Base-by-base conservation (phyloP, 2,329 filamentous ascomycete species). In the Huntiella moniliformis region DNA sequence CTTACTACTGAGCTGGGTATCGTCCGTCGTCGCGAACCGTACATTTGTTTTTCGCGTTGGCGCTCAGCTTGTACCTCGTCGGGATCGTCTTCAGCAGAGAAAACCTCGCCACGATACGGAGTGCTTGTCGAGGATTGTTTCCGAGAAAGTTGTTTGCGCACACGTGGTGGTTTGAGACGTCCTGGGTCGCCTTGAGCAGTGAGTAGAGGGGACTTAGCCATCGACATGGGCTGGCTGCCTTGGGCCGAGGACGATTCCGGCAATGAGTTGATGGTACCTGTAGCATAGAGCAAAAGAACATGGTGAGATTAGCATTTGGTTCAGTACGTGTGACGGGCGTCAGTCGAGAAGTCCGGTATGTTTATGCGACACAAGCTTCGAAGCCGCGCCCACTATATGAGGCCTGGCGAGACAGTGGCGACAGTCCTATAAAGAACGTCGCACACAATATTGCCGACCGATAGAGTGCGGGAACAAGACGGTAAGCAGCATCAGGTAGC, bases 21-120 rank as follows among this genome's bases (percentile, higher is more conserved):
- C 2, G 56, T 54, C 28, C 61, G 56, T 31, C 63, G 63, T 32
- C 61, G 61, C 12, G 55, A 54, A 32, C 54, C 51, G 36, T 57
- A 56, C 16, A 53, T 54, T 47, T 58, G 56, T 34, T 56, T 54
- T 11, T 54, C 57, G 5, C 58, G 60, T 48, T 73, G 65, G 51
- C 71, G 63, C 55, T 86, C 82, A 51, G 74, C 73, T 56, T 83
- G 78, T 15, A 94, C 76, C 60, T 95, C 88, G 52, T 76, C 71
- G 17, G 77, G 67, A 56, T 85, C 86, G 59, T 96, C 88, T 57
- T 96, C 87, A 41, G 84, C 84, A 0, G 87, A 95, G 63, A 93
- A 96, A 50, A 88, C 70, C 51, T 82, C 82, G 28, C 87, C 83
- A 45, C 84, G 79, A 57, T 88, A 76, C 2, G 85, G 86, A 36